A percentile compares a stretch with the other conserved stretches of the same genome.
Conservation (phyloP, 2,329 filamentous ascomycete genomes). For the Paecilomyces formosus region DNA sequence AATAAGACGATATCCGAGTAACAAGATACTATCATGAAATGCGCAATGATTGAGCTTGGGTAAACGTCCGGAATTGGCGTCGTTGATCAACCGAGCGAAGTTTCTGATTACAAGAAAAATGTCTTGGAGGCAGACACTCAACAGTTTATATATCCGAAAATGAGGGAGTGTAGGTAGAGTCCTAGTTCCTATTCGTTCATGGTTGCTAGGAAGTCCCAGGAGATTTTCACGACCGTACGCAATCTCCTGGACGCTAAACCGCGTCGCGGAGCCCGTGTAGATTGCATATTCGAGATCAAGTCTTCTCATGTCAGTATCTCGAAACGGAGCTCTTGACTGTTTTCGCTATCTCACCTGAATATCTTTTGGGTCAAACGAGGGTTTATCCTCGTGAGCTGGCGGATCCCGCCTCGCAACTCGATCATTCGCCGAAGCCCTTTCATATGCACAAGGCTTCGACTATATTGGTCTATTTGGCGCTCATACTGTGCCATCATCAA, state of each 20-base stretch:
- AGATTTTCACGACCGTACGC: background rate
- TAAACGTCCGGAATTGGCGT: background rate
- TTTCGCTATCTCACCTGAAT: background rate
- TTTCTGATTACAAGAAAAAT: background rate
- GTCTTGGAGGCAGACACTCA: background rate
- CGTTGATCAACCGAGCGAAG: slow-evolving; percentile 1
- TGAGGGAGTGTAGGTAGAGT: too few species aligned
- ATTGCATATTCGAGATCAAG: slow-evolving; percentile 6
- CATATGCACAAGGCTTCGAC: slow-evolving; percentile 4
- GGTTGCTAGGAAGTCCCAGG: background rate
- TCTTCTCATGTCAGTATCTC: background rate
- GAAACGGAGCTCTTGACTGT: background rate
- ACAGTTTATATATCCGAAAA: background rate
- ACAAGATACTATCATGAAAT: slow-evolving; percentile 3
- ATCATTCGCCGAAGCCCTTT: slow-evolving; percentile 5
- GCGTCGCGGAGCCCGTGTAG: slow-evolving; percentile 5
- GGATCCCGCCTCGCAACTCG: slow-evolving; percentile 3
- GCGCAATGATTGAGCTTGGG: slow-evolving; percentile 1
- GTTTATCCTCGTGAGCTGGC: background rate
- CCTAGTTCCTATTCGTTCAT: background rate
- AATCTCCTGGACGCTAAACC: background rate
- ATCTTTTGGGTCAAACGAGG: slow-evolving; percentile 4
- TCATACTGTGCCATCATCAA: slow-evolving; percentile 8
- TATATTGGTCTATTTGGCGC: slow-evolving; percentile 3
- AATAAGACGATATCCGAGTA: slow-evolving; percentile 4